Base-by-base conservation (phyloP, 129 eudicot species). In the Pulicaria dysenterica region DNA sequence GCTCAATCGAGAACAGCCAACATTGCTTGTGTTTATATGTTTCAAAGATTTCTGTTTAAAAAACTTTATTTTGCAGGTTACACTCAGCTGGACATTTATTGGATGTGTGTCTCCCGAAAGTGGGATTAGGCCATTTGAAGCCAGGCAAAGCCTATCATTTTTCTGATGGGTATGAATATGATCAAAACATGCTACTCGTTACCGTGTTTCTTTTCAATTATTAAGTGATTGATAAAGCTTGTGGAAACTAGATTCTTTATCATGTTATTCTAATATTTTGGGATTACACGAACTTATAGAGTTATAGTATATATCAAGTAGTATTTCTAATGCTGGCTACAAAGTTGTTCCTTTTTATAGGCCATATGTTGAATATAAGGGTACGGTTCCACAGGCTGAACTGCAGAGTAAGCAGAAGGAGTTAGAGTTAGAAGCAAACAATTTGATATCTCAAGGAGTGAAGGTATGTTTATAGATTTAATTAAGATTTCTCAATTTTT, bases 1-100 rank as follows among this genome's bases (percentile, higher is more conserved):
- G 13, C 56, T 55, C 24, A 55, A 57, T 56, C 62, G 19, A 31
- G 31, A 56, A 56, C 62, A 57, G 10, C 14, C 11, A n/a, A n/a
- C 67, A 61, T 14, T 39, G 67, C 67, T 39, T n/a, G 67, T 39
- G 67, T 39, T 46, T 61, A n/a, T 61, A 61, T n/a, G 34, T 14
- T 38, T 13, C 67, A n/a, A 61, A 14, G 7, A 61, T 31, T 61
- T 6, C 6, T 37, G 40, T 11, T 69, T 16, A 42, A 11, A 54
- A 19, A 62, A 62, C 13, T 42, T 62, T 36, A 17, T 65, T 46
- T 50, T 77, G 39, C 80, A 92, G 98, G 89, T 80, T 92, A 70
- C 96, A 92, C 70, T 89, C 98, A 72, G 98, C 91, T 58, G 98
- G 94, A 48, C 98, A 92, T 89, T 77, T 92, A 76, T 83, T 92